These are phyloP conservation scores for Geosmithia putterillii DNA, from an alignment of 2,329 filamentous ascomycete genomes.

Conservation along the genomic window DNA sequence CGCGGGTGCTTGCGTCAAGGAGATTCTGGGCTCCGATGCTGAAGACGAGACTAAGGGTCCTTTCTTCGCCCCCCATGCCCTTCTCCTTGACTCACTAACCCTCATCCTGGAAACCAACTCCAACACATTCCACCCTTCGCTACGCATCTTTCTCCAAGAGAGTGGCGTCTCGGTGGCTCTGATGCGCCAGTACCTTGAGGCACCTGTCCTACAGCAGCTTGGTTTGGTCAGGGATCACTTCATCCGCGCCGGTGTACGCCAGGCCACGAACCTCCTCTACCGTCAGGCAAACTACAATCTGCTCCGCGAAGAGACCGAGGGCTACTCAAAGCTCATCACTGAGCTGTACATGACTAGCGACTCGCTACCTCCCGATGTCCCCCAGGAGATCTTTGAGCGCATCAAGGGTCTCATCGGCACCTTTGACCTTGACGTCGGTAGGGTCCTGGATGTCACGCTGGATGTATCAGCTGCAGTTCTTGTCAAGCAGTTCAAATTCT, in stretches of 20 bases:
- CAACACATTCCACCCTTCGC: constrained; percentile 26
- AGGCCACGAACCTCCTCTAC: constrained; percentile 87
- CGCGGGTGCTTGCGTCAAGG: constrained; percentile 59
- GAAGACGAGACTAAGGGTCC: neutral
- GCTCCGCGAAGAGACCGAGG: constrained; percentile 87
- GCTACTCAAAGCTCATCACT: constrained; percentile 90
- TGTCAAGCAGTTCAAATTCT: constrained; percentile 87
- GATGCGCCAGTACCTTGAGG: constrained; percentile 77
- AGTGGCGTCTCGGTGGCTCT: constrained; percentile 59
- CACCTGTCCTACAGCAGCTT: constrained; percentile 59
- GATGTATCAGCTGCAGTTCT: constrained; percentile 91
- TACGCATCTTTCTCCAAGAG: constrained; percentile 58
- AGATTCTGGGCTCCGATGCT: constrained; percentile 47
- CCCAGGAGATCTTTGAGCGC: constrained; percentile 77
- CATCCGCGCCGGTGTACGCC: constrained; percentile 68
- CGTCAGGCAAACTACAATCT: constrained; percentile 96
- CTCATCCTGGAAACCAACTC: constrained; percentile 51
- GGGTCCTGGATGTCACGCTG: constrained; percentile 85
- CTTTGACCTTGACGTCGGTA: constrained; percentile 91
- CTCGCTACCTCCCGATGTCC: constrained; percentile 60
- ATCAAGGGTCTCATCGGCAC: constrained; percentile 93
- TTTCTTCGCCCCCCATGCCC: constrained; percentile 48
- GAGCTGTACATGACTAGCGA: constrained; percentile 87
- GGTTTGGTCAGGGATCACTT: constrained; percentile 82
- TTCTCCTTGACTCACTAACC: constrained; percentile 76